These are phyloP conservation scores for Kuraishia molischiana DNA, from an alignment of 805 yeast species.

Conservation along the genomic window DNA sequence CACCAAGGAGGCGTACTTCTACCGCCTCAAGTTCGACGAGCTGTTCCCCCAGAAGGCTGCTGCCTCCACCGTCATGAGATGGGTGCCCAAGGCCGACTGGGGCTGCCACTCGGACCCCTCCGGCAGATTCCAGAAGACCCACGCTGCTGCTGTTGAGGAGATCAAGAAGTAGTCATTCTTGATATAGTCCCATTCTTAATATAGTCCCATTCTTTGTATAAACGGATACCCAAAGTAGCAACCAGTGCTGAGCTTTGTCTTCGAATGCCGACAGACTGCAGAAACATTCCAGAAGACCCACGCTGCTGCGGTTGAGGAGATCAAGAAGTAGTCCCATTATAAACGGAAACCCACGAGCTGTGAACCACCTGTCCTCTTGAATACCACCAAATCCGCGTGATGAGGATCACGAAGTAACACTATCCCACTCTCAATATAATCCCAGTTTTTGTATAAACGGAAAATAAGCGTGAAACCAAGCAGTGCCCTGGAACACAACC, in stretches of 20 bases:
- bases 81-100: constrained; percentile 99
- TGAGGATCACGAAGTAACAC: no score
- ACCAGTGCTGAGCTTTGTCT: background rate
- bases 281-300: constrained; percentile 88
- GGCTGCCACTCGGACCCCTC: constrained; percentile 99
- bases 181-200: background rate
- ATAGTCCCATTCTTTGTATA: background rate
- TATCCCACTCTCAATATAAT: background rate
- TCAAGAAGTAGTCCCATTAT: constrained; percentile 1
- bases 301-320: constrained; percentile 43
- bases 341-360: no score
- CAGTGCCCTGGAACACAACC: no score
- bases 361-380: no score
- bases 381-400: no score
- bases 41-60: constrained; percentile 87
- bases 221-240: background rate
- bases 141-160: constrained; percentile 49
- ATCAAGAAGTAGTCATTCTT: constrained; percentile 1
- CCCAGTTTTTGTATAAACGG: background rate
- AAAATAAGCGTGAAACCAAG: no score
- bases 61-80: constrained; percentile 95
- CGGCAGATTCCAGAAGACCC: constrained; percentile 92
- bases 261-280: no score
- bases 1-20: constrained; percentile 99
- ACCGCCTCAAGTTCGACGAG: constrained; percentile 93